phyloP scores from a whole-genome alignment of 2,329 filamentous ascomycete species.

The Ramularia collo-cygni region DNA sequence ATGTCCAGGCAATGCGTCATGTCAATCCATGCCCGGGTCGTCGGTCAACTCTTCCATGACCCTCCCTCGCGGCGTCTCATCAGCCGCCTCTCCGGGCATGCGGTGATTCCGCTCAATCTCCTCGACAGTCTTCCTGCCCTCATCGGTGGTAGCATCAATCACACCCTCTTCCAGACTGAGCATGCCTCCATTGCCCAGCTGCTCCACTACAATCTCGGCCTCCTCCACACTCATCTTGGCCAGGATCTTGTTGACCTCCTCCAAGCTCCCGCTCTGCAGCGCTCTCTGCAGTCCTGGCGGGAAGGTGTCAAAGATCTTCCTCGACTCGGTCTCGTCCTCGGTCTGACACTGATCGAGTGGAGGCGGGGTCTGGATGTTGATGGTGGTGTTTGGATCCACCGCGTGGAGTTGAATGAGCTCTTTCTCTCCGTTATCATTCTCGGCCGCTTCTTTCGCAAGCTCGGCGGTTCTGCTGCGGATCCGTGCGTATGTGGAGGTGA shows the following conservation, averaged over 20 bases:
- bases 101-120: constrained; percentile 62
- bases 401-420: constrained; percentile 98
- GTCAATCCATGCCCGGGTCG: constrained; percentile 32
- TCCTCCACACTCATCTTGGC: constrained; percentile 84
- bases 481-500: constrained; percentile 75
- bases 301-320: constrained; percentile 78
- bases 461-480: constrained; percentile 73
- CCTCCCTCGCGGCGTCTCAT: constrained; percentile 18
- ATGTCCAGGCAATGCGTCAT: too few species aligned
- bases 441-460: constrained; percentile 56
- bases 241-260: constrained; percentile 80
- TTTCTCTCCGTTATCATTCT: constrained; percentile 56
- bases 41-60: constrained; percentile 45
- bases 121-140: constrained; percentile 31
- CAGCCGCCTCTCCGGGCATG: constrained; percentile 59
- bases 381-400: constrained; percentile 77
- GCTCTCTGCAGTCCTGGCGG: constrained; percentile 73
- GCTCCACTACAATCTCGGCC: constrained; percentile 75
- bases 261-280: constrained; percentile 79
- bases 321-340: constrained; percentile 53
- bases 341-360: constrained; percentile 63
- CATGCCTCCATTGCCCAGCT: constrained; percentile 78
- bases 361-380: constrained; percentile 81
- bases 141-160: constrained; percentile 67
- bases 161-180: constrained; percentile 87